These are phyloP conservation scores for Rhododendron williamsianum DNA, from an alignment of 148 eudicot species.

Conservation along the genomic window DNA sequence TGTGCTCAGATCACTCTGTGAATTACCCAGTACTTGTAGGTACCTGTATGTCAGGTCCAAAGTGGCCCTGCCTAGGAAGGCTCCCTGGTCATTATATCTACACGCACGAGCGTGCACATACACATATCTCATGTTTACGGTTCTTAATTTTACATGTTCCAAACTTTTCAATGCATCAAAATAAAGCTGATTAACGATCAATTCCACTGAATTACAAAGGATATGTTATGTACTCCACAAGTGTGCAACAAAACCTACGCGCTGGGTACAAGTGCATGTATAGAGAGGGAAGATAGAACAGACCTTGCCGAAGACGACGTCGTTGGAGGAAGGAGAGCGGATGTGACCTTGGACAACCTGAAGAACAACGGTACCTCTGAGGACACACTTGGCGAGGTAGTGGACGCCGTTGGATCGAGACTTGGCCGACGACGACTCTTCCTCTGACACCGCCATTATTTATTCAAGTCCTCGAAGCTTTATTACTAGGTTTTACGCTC, in stretches of 20 bases:
- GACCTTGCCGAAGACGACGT: slow-evolving; percentile 81
- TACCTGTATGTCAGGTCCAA: background rate
- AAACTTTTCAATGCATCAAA: background rate
- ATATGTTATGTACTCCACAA: background rate
- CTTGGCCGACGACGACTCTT: slow-evolving; percentile 57
- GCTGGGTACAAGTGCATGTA: background rate
- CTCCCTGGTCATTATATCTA: background rate
- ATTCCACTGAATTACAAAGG: background rate
- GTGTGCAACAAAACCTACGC: background rate
- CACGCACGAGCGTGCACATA: no score
- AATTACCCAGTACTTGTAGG: background rate
- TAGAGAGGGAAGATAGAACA: background rate
- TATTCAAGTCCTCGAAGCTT: background rate
- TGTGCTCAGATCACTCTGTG: background rate
- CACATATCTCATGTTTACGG: background rate
- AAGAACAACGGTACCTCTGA: slow-evolving; percentile 73
- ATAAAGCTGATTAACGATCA: background rate
- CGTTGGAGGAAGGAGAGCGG: slow-evolving; percentile 71
- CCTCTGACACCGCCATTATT: slow-evolving; percentile 74
- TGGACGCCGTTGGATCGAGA: slow-evolving; percentile 48
- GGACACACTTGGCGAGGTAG: slow-evolving; percentile 77
- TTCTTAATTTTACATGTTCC: background rate
- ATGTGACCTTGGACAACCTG: slow-evolving; percentile 72
- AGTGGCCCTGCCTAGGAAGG: background rate
- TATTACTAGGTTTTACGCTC: background rate